phyloP scores from a whole-genome alignment of 352 stramenopile species.

The Pythium phragmiticola region DNA sequence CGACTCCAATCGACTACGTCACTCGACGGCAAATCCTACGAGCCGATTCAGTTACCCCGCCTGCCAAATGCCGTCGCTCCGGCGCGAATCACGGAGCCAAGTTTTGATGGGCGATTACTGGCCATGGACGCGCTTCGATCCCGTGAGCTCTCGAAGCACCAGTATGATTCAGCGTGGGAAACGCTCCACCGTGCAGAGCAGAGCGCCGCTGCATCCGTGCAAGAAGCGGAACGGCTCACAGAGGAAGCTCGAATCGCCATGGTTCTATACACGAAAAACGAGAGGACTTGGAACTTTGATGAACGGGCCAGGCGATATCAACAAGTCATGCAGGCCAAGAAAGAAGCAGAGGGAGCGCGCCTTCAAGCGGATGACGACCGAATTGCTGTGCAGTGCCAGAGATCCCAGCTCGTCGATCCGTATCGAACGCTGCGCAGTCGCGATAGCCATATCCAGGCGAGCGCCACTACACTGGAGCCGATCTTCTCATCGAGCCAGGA shows the following conservation, averaged over 20 bases:
- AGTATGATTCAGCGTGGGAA: constrained; percentile 35
- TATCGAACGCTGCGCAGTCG: constrained; percentile 24
- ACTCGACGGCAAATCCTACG: neutral
- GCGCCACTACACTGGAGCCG: constrained; percentile 3
- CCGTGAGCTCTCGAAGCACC: constrained; percentile 29
- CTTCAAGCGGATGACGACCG: constrained; percentile 43
- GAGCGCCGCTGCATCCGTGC: constrained; percentile 27
- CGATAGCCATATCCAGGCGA: neutral
- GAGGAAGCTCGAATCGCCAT: constrained; percentile 64
- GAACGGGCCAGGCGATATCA: constrained; percentile 53
- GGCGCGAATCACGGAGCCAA: constrained; percentile 15
- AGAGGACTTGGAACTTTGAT: constrained; percentile 61
- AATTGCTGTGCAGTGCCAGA: constrained; percentile 29
- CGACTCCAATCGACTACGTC: neutral
- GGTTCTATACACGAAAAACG: constrained; percentile 55
- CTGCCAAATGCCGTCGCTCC: constrained; percentile 15
- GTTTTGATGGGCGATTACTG: constrained; percentile 28
- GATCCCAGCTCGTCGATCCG: constrained; percentile 39
- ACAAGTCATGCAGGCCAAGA: constrained; percentile 52
- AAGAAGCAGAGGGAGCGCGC: constrained; percentile 42
- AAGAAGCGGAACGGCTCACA: constrained; percentile 47
- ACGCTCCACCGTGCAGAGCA: constrained; percentile 33
- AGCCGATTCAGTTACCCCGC: constrained; percentile 20
- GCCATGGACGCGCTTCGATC: constrained; percentile 40
- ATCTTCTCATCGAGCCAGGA: constrained; percentile 7